phyloP scores from a whole-genome alignment of 2,329 filamentous ascomycete genomes.

The Fusarium armeniacum region DNA sequence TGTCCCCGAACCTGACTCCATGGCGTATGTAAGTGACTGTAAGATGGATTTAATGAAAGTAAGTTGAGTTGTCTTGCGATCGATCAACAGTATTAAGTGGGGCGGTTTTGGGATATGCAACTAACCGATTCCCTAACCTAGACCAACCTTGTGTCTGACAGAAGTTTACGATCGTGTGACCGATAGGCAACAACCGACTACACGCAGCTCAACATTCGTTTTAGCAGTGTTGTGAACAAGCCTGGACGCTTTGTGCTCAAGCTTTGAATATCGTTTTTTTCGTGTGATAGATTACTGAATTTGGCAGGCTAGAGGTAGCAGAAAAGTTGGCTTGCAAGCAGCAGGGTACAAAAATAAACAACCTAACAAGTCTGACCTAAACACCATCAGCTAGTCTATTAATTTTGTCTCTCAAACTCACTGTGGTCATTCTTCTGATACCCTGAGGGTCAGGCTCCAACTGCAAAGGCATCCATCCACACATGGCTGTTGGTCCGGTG shows the following conservation, averaged over 20 bases:
- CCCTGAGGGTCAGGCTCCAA: background rate
- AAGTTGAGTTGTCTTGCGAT: background rate
- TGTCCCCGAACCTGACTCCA: constrained; percentile 54
- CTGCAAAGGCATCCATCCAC: constrained; percentile 1
- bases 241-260: background rate
- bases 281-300: background rate
- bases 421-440: too few relatives aligned
- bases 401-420: too few relatives aligned
- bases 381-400: too few relatives aligned
- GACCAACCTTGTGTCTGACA: background rate
- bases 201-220: background rate
- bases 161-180: too few relatives aligned
- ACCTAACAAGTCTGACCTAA: too few relatives aligned
- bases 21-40: constrained; percentile 40
- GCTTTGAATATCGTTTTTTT: background rate
- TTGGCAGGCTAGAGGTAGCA: too few relatives aligned
- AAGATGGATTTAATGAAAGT: background rate
- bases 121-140: constrained; percentile 34
- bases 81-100: constrained; percentile 24
- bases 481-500: constrained; percentile 15
- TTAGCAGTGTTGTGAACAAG: too few relatives aligned
- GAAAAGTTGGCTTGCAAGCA: too few relatives aligned
- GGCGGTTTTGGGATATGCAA: constrained; percentile 41
- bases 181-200: background rate
- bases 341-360: too few relatives aligned